These are phyloP conservation scores for Otatea glauca DNA, from an alignment of 176 grass and related monocot species.

Conservation along the genomic window DNA sequence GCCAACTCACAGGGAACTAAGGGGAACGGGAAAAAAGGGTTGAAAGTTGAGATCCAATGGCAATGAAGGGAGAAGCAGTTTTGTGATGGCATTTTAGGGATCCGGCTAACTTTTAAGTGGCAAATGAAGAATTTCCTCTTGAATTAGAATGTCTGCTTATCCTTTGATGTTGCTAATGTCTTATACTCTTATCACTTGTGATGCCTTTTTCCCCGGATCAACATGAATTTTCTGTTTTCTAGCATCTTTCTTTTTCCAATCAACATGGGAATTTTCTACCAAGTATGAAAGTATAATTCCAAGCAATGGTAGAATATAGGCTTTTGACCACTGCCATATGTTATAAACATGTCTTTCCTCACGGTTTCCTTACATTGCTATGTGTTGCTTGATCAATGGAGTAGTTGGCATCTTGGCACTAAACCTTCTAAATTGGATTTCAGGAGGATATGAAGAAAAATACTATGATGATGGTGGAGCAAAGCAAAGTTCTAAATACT, in stretches of 20 bases:
- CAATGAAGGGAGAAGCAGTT: too few species aligned
- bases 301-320: not conserved
- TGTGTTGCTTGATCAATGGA: constrained; percentile 9
- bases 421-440: constrained; percentile 27
- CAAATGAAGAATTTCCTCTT: not conserved
- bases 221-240: not conserved
- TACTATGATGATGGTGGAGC: constrained; percentile 97
- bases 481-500: constrained; percentile 91
- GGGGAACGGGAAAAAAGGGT: too few species aligned
- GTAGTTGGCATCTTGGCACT: not conserved
- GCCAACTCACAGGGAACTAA: too few species aligned
- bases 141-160: not conserved
- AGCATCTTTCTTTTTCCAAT: not conserved
- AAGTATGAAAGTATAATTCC: not conserved
- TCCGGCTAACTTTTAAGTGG: too few species aligned
- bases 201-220: not conserved
- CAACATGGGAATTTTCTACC: not conserved
- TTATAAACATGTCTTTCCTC: constrained; percentile 4
- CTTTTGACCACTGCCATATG: not conserved
- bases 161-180: not conserved
- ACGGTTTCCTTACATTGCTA: not conserved
- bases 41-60: too few species aligned
- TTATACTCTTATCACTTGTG: not conserved
- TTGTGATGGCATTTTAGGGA: too few species aligned
- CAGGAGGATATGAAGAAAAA: constrained; percentile 99